Base-by-base conservation (phyloP, 495 filamentous ascomycete genomes). In the Xylaria castorea region DNA sequence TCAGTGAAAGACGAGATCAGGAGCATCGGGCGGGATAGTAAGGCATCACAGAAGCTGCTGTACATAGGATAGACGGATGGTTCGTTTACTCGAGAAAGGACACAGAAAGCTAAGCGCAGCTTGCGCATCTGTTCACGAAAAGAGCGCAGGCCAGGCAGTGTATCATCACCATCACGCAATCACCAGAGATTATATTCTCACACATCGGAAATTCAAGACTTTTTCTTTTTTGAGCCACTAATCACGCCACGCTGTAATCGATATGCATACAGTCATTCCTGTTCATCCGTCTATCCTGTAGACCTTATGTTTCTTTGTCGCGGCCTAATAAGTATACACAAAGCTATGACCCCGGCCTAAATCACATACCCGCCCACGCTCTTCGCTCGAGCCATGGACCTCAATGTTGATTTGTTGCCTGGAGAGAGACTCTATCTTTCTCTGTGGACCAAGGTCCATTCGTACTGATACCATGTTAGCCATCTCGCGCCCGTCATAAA, bases 381-480 rank as follows among this genome's bases (percentile, higher is more conserved):
- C 68, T 53, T 74, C 38, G 69, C 64, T 57, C 74, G 71, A 27
- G 46, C 32, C 69, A 51, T 72, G 22, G 51, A 42, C 27, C 20
- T 38, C 36, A 36, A 27, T 30, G 63, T 66, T 27, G 66, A 18
- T 38, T 48, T 64, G 27, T 36, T 46, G 25, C 14, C 36, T 3
- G 44, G 73, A 62, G 72, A 71, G 8, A 75, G 60, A 64, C 73
- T 75, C 75, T 81, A 87, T 75, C 86, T 80, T 76, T 87, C 85
- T 70, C 90, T 82, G 75, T 92, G 92, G n/a, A 95, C 87, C 77
- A 93, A 90, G 75, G 93, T 92, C 94, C 94, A 97, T 82, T 97
- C 93, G 80, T 94, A 96, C 93, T 95, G n/a, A 38, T 38, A 61
- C 8, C 62, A 72, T 42, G 48, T 76, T 75, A 76, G 70, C 69